Evolutionary conservation across 768 basidiomycete species (phyloP).

Genomic region (Mycena rebaudengoi): DNA sequence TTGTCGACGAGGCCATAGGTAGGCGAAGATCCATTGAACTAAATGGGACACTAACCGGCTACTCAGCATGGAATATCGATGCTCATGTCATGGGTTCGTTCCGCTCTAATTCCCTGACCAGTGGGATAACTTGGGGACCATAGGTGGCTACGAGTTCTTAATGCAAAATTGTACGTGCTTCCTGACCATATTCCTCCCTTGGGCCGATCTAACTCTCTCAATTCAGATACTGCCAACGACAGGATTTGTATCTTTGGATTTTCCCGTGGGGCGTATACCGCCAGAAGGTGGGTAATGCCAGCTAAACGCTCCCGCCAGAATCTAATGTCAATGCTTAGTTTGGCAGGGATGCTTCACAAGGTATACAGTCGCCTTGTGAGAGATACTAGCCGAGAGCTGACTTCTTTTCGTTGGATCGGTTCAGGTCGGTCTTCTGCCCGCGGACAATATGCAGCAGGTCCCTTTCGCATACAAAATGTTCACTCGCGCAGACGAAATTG

Average conservation of each 20-base stretch:
- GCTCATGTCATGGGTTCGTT: too few species aligned
- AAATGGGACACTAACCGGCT: too few species aligned
- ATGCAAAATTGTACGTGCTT: too few species aligned
- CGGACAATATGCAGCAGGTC: slow-evolving; percentile 46
- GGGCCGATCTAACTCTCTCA: neutral
- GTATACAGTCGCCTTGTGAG: slow-evolving; percentile 45
- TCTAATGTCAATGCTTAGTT: neutral
- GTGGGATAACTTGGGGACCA: too few species aligned
- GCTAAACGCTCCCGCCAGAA: neutral
- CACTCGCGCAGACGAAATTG: slow-evolving; percentile 46
- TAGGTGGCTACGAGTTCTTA: too few species aligned
- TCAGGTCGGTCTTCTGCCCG: slow-evolving; percentile 65
- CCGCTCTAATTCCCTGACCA: too few species aligned
- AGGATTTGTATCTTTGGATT: slow-evolving; percentile 56
- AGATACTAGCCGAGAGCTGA: neutral
- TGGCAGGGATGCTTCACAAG: slow-evolving; percentile 59
- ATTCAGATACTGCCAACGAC: slow-evolving; percentile 47
- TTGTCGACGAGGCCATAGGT: too few species aligned
- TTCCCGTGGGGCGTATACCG: slow-evolving; percentile 73
- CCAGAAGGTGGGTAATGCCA: slow-evolving; percentile 51
- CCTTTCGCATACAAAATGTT: slow-evolving; percentile 51
- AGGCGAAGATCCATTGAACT: too few species aligned
- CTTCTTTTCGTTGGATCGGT: too few species aligned
- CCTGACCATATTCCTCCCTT: neutral
- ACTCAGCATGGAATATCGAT: too few species aligned